Conservation (phyloP, 805 yeast genomes). For the Ogataea corticis region DNA sequence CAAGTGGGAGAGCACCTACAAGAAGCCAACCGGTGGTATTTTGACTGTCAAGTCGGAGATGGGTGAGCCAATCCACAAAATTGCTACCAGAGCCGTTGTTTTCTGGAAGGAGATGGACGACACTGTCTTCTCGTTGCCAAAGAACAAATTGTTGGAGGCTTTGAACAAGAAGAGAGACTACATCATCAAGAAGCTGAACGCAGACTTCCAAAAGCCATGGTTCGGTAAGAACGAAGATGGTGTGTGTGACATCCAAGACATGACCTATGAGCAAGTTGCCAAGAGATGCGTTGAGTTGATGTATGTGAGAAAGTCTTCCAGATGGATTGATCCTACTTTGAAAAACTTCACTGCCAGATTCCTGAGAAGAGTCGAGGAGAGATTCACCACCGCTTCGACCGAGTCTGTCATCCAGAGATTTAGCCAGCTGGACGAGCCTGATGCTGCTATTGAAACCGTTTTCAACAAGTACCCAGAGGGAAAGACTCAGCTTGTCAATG, state of each 20-base stretch:
- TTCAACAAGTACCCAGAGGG: conserved; percentile 73
- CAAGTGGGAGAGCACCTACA: conserved; percentile 93
- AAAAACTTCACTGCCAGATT: conserved; percentile 85
- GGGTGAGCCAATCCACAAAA: conserved; percentile 99
- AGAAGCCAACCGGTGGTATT: conserved; percentile 95
- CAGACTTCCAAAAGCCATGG: conserved; percentile 98
- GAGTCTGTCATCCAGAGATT: conserved; percentile 75
- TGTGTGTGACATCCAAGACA: conserved; percentile 87
- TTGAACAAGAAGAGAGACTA: conserved; percentile 80
- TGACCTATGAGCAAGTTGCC: conserved; percentile 94
- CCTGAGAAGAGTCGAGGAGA: conserved; percentile 95
- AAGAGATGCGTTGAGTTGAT: conserved; percentile 83
- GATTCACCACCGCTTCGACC: conserved; percentile 65
- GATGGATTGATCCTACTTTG: conserved; percentile 88
- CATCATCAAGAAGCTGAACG: conserved; percentile 81
- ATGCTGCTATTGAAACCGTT: conserved; percentile 55
- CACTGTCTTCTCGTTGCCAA: conserved; percentile 87
- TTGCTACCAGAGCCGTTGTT: conserved; percentile 96
- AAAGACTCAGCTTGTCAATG: conserved; percentile 78
- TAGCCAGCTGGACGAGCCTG: conserved; percentile 68
- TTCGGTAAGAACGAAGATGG: conserved; percentile 77
- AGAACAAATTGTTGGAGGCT: conserved; percentile 80
- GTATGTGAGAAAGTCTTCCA: conserved; percentile 71
- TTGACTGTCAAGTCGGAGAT: conserved; percentile 95
- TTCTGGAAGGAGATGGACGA: conserved; percentile 98